Evolutionary conservation across 2,329 filamentous ascomycete genomes (phyloP).

Genomic region (Parasarocladium wereldwijsianum): DNA sequence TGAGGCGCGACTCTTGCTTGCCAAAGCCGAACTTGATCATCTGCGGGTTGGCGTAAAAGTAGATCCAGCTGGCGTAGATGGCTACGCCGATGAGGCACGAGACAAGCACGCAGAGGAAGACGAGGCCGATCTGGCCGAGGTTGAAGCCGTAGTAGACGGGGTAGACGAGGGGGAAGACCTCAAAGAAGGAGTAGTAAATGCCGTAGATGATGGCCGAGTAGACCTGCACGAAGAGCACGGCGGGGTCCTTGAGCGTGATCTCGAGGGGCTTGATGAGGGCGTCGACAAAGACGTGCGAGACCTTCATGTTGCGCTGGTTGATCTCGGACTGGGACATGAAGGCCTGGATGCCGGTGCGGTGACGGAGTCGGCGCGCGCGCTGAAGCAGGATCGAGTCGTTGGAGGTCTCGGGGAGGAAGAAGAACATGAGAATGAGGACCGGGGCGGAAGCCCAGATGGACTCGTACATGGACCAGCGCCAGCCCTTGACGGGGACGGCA

Average conservation of each 20-base stretch:
- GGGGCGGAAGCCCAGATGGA: slow-evolving; percentile 47
- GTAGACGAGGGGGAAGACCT: slow-evolving; percentile 53
- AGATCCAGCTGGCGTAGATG: slow-evolving; percentile 35
- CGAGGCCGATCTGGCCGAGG: slow-evolving; percentile 40
- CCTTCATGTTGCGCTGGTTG: slow-evolving; percentile 38
- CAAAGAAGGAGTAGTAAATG: slow-evolving; percentile 49
- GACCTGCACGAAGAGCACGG: slow-evolving; percentile 45
- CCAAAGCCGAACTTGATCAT: slow-evolving; percentile 33
- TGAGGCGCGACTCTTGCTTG: slow-evolving; percentile 35
- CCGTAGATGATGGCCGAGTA: slow-evolving; percentile 49
- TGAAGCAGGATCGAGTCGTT: slow-evolving; percentile 43
- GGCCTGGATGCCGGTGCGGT: slow-evolving; percentile 37
- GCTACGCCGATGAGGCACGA: slow-evolving; percentile 36
- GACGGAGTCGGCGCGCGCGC: slow-evolving; percentile 45
- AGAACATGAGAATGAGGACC: slow-evolving; percentile 43
- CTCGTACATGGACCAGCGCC: slow-evolving; percentile 52
- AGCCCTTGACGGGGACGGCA: slow-evolving; percentile 38
- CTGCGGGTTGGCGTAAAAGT: slow-evolving; percentile 34
- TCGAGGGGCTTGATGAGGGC: slow-evolving; percentile 46
- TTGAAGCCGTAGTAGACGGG: slow-evolving; percentile 43
- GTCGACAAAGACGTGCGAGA: slow-evolving; percentile 31
- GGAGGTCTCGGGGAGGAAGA: slow-evolving; percentile 51
- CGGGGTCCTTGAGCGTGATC: slow-evolving; percentile 46
- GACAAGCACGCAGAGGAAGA: slow-evolving; percentile 47
- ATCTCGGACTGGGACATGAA: slow-evolving; percentile 51